phyloP scores from a whole-genome alignment of 139 green algal species.

The Desmodesmus armatus region DNA sequence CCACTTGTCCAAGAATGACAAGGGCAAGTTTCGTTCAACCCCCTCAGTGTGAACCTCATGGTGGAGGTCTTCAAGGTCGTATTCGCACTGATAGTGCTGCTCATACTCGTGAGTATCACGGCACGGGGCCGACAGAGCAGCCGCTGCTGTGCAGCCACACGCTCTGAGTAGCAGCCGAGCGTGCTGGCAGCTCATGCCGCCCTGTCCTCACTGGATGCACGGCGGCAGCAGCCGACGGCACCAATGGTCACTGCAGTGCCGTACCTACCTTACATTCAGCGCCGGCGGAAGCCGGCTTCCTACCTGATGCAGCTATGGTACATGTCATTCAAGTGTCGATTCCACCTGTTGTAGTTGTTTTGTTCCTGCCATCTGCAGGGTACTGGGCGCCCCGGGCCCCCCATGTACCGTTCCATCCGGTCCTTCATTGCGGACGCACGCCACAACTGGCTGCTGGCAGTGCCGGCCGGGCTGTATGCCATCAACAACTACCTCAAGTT shows the following conservation, averaged over 20 bases:
- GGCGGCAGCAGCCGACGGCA: not conserved
- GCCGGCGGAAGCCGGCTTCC: too few species aligned
- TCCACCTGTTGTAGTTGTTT: too few species aligned
- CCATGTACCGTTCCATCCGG: conserved; percentile 73
- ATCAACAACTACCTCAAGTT: conserved; percentile 97
- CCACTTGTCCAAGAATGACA: conserved; percentile 90
- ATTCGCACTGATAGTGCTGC: conserved; percentile 88
- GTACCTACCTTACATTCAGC: too few species aligned
- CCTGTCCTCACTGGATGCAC: too few species aligned
- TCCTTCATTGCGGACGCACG: conserved; percentile 74
- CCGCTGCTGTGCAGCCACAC: too few species aligned
- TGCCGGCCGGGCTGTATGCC: conserved; percentile 91
- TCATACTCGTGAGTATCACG: conserved; percentile 81
- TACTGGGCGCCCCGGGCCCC: conserved; percentile 72
- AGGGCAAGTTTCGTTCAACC: conserved; percentile 92
- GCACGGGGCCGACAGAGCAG: too few species aligned
- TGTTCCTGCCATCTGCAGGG: too few species aligned
- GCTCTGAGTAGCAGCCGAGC: too few species aligned
- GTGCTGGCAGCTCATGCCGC: too few species aligned
- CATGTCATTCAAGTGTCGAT: too few species aligned
- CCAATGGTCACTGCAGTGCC: not conserved
- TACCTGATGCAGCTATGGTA: too few species aligned
- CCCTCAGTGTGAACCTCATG: conserved; percentile 94
- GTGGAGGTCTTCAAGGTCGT: conserved; percentile 88
- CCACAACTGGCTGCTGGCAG: conserved; percentile 89